Evolutionary conservation across 768 basidiomycete species (phyloP), one percentile per base, ranked within the genome.

Genomic region (Stropharia rugosoannulata): DNA sequence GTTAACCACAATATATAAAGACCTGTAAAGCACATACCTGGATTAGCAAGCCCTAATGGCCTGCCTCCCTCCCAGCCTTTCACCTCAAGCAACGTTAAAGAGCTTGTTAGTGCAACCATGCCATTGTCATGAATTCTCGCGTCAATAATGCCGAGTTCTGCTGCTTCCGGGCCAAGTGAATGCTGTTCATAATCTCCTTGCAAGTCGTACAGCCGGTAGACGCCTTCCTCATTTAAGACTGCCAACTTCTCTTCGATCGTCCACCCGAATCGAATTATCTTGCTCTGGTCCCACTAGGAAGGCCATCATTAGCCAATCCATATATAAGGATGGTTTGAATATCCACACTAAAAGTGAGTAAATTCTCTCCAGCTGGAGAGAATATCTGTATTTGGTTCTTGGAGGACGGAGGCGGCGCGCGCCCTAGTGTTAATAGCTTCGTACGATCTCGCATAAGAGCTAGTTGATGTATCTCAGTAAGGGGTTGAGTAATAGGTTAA

Each of bases 171-270:
- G 7, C 93, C 94, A 2, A 98, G 78, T 0, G 93, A 93, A 67
- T 86, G 81, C 58, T 98, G 95, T 55, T 82, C 75, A 66, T 95
- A 97, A 62, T 90, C 89, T 53, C 87, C 86, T 70, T 92, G 87
- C 35, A 93, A 74, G 72, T 93, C 89, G 64, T 98, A 98, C 22
- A 98, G 63, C 44, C 97, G 81, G 71, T 97, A 99, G 5, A 82
- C 80, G 22, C 96, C 95, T 63, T 98, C 95, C 70, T 96, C 94
- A 65, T 95, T 92, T 38, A 98, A 72, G 12, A 98, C 82, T 0
- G 87, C 84, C 36, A 99, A 78, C 38, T 84, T 80, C 67, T 95
- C 93, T 63, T 91, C 85, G n/a, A 72, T 66, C 0, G 89, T 89
- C 91, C 91, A 93, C 18, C 92, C 92, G 62, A 93, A 89, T 42